These are phyloP conservation scores for Acacia crassicarpa DNA, from an alignment of 306 rosid genomes.

Conservation along the genomic window DNA sequence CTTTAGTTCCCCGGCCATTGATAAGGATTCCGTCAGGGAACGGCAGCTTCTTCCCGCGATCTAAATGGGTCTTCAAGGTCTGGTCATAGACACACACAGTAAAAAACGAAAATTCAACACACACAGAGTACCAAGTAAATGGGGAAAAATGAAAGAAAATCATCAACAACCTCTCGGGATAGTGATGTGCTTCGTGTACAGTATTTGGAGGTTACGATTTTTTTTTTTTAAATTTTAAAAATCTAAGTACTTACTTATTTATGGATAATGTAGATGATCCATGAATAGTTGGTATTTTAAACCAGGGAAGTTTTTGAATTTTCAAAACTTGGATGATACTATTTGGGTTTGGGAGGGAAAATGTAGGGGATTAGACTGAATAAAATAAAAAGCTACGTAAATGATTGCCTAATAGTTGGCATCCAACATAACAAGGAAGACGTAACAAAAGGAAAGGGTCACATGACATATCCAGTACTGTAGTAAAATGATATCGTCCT, in stretches of 20 bases:
- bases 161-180: neutral
- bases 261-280: neutral
- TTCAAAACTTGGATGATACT: neutral
- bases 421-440: too few relatives aligned
- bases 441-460: neutral
- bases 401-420: neutral
- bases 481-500: neutral
- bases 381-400: neutral
- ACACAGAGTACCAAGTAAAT: neutral
- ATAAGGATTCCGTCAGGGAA: constrained; percentile 88
- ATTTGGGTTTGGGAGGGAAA: neutral
- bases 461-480: neutral
- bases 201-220: too few relatives aligned
- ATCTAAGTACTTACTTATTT: too few relatives aligned
- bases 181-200: neutral
- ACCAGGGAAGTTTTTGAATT: neutral
- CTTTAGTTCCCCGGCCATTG: constrained; percentile 91
- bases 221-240: too few relatives aligned
- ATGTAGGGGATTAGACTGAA: neutral
- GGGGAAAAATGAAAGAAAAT: neutral
- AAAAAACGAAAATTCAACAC: neutral
- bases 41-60: constrained; percentile 72
- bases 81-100: constrained; percentile 18
- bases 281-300: neutral
- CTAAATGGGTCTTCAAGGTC: constrained; percentile 71